phyloP scores from a whole-genome alignment of 768 basidiomycete genomes.

The Boletus fagicola region DNA sequence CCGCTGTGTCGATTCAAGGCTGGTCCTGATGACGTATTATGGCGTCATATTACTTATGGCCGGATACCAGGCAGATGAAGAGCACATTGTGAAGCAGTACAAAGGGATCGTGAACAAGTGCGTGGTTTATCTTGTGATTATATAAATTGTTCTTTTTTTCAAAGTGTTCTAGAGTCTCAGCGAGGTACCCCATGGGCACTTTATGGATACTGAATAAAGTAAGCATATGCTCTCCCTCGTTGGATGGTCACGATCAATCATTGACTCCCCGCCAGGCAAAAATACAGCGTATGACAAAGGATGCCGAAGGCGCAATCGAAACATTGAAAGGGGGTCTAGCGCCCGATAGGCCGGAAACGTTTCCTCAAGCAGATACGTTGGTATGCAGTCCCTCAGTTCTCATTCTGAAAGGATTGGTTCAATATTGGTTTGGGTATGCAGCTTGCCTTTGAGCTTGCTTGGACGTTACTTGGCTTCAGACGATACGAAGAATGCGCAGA shows the following conservation, averaged over 20 bases:
- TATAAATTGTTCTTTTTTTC: neutral
- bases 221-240: conserved; percentile 3
- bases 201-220: conserved; percentile 75
- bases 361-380: conserved; percentile 71
- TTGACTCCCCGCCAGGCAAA: conserved; percentile 51
- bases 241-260: neutral
- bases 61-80: conserved; percentile 76
- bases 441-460: conserved; percentile 77
- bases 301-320: conserved; percentile 63
- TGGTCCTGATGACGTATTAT: conserved; percentile 81
- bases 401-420: neutral
- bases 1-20: conserved; percentile 36
- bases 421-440: conserved; percentile 22
- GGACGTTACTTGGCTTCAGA: conserved; percentile 65
- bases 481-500: conserved; percentile 68
- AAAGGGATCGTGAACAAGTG: conserved; percentile 62
- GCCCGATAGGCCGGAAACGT: conserved; percentile 49
- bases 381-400: conserved; percentile 32
- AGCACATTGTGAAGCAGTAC: conserved; percentile 61
- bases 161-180: conserved; percentile 42
- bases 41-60: conserved; percentile 67
- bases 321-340: conserved; percentile 58
- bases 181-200: conserved; percentile 62
- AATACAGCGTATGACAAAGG: conserved; percentile 67
- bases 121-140: conserved; percentile 15